phyloP scores from a whole-genome alignment of 2,329 filamentous ascomycete genomes.

The Fusarium sp. region DNA sequence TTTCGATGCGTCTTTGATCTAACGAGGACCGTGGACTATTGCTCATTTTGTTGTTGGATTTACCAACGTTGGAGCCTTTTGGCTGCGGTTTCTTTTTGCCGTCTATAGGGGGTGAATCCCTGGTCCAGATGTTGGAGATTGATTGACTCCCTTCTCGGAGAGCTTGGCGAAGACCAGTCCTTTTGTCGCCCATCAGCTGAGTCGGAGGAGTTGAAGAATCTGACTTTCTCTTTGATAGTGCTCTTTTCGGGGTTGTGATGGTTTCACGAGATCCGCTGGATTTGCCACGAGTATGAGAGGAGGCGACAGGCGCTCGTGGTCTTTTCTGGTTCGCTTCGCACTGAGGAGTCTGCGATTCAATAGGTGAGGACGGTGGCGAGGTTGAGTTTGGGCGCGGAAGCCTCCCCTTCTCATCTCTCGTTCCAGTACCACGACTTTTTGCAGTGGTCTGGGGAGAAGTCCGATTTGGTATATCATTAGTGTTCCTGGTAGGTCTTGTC shows the following conservation, averaged over 20 bases:
- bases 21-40: conserved; percentile 11
- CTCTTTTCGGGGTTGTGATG: conserved; percentile 20
- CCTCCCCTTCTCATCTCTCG: conserved; percentile 25
- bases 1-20: conserved; percentile 27
- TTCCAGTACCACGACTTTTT: conserved; percentile 6
- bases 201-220: conserved; percentile 21
- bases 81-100: conserved; percentile 44
- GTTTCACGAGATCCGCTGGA: conserved; percentile 39
- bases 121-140: conserved; percentile 62
- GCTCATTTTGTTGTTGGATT: conserved; percentile 15
- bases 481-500: conserved; percentile 11
- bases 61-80: conserved; percentile 36
- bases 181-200: conserved; percentile 56
- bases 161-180: conserved; percentile 60
- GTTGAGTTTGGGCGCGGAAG: conserved; percentile 15
- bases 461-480: conserved; percentile 15
- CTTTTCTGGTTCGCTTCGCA: conserved; percentile 45
- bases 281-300: conserved; percentile 47
- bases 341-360: conserved; percentile 21
- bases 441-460: conserved; percentile 2
- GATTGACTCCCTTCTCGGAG: conserved; percentile 63
- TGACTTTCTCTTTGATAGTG: conserved; percentile 40
- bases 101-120: conserved; percentile 53
- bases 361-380: conserved; percentile 24
- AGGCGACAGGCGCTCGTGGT: conserved; percentile 32